phyloP scores from a whole-genome alignment of 73 alveolate genomes.

The Paramecium octaurelia region DNA sequence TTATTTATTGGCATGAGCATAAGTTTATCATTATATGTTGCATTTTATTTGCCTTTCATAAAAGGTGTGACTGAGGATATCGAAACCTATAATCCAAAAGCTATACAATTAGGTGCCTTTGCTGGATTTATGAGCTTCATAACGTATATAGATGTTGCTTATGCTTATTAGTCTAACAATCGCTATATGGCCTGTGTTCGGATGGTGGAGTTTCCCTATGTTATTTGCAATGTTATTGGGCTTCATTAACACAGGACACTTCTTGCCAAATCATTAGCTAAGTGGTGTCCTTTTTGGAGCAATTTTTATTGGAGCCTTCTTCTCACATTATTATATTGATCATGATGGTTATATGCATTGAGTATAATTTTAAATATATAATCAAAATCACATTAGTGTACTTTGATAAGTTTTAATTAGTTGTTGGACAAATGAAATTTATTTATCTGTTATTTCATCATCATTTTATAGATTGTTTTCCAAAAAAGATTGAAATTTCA shows the following conservation, averaged over 20 bases:
- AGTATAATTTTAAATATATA: neutral
- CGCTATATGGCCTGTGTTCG: slow-evolving; percentile 62
- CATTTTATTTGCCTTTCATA: neutral
- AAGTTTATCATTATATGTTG: neutral
- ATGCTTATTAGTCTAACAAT: slow-evolving; percentile 14
- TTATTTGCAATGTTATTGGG: slow-evolving; percentile 56
- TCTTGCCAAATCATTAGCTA: slow-evolving; percentile 46
- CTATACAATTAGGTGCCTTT: slow-evolving; percentile 34
- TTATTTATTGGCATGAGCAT: slow-evolving; percentile 24
- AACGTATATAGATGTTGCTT: neutral
- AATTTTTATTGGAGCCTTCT: slow-evolving; percentile 54
- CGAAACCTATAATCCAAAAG: slow-evolving; percentile 34
- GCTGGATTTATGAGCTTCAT: slow-evolving; percentile 38
- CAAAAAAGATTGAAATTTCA: neutral
- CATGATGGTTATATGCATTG: slow-evolving; percentile 61
- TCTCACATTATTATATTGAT: slow-evolving; percentile 48
- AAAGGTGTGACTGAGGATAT: neutral
- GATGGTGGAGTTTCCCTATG: slow-evolving; percentile 58
- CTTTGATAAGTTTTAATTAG: neutral
- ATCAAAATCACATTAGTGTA: neutral
- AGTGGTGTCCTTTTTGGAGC: slow-evolving; percentile 50
- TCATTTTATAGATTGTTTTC: neutral
- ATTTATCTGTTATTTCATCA: neutral
- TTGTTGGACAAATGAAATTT: neutral
- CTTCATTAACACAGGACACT: slow-evolving; percentile 43